Evolutionary conservation across 495 filamentous ascomycete genomes (phyloP).

Genomic region (Lasiosphaeria hispida): DNA sequence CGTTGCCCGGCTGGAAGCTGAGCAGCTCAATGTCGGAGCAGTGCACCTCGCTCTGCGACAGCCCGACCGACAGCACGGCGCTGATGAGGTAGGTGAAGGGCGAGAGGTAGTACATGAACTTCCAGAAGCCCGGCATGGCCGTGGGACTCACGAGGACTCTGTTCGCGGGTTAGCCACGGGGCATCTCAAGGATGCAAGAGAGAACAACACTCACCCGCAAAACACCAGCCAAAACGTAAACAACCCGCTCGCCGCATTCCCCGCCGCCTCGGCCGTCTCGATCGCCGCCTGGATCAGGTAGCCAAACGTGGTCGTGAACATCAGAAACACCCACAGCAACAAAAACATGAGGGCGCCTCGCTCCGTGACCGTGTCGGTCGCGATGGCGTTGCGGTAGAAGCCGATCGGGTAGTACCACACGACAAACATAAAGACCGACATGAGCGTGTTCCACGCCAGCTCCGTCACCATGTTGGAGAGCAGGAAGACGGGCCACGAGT

Average conservation of each 20-base stretch:
- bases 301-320: conserved; percentile 56
- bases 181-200: conserved; percentile 40
- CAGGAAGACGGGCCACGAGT: conserved; percentile 59
- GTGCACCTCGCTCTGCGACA: not conserved
- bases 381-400: conserved; percentile 38
- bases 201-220: conserved; percentile 9
- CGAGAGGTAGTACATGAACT: conserved; percentile 48
- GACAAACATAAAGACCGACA: conserved; percentile 53
- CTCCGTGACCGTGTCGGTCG: conserved; percentile 32
- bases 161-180: conserved; percentile 14
- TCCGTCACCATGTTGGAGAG: conserved; percentile 52
- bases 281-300: conserved; percentile 48
- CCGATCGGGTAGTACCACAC: conserved; percentile 58
- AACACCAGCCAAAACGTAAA: conserved; percentile 20
- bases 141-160: conserved; percentile 19
- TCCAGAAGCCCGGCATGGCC: conserved; percentile 43
- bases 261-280: conserved; percentile 54
- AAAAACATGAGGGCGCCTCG: conserved; percentile 31
- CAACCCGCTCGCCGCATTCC: conserved; percentile 56
- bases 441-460: conserved; percentile 53
- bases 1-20: not conserved
- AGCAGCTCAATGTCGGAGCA: conserved; percentile 4
- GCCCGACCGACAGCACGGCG: conserved; percentile 18
- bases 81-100: conserved; percentile 52
- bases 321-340: conserved; percentile 41